A percentile compares a stretch with the other conserved stretches of the same genome.
These are phyloP conservation scores for Aurantiochytrium sp. DNA, from an alignment of 108 stramenopile genomes.

Conservation along the genomic window DNA sequence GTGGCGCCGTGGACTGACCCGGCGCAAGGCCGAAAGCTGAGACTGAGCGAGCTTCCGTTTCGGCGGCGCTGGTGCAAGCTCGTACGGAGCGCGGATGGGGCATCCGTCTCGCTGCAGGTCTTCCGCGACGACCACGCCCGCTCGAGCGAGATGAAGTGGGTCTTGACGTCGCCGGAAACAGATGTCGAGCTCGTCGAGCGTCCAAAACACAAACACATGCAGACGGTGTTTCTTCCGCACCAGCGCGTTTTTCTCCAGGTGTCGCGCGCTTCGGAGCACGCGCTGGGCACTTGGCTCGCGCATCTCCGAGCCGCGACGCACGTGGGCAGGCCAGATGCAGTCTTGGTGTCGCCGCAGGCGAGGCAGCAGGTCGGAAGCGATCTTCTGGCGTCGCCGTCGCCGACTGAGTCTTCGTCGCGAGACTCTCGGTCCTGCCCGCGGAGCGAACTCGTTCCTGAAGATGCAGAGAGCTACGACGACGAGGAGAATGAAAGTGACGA, in stretches of 20 bases:
- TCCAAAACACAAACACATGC: background rate
- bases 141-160: background rate
- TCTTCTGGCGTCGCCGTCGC: too few species aligned
- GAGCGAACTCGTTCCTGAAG: too few species aligned
- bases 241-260: background rate
- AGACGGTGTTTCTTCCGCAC: background rate
- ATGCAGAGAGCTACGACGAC: too few species aligned
- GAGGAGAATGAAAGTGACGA: too few species aligned
- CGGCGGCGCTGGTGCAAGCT: background rate
- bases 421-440: too few species aligned
- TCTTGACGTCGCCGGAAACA: background rate
- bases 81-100: background rate
- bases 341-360: too few species aligned
- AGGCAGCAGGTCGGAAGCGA: too few species aligned
- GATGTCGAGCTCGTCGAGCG: background rate
- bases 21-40: background rate
- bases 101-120: background rate
- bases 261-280: background rate
- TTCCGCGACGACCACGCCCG: background rate
- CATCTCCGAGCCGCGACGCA: background rate
- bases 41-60: background rate
- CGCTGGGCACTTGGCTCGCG: background rate
- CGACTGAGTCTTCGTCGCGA: too few species aligned
- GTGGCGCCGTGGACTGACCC: background rate
- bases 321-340: too few species aligned